Conservation (phyloP, 495 filamentous ascomycete genomes). For the Hypoxylon fuscum region DNA sequence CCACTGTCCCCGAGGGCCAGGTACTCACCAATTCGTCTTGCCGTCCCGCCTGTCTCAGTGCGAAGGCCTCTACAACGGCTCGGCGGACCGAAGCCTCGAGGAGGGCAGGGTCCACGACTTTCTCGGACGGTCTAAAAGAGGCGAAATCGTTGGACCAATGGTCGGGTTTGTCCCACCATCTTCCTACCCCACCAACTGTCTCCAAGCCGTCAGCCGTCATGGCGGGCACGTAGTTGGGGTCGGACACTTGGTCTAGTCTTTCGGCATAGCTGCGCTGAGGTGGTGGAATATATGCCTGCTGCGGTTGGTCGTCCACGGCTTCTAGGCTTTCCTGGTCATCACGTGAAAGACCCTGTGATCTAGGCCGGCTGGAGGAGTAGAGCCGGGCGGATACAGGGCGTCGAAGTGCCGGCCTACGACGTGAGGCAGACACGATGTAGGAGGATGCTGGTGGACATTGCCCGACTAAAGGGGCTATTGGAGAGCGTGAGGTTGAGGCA, state of each 20-base stretch:
- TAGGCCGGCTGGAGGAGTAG: constrained; percentile 34
- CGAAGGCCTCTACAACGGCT: constrained; percentile 69
- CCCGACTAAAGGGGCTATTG: constrained; percentile 8
- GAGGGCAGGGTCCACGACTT: constrained; percentile 49
- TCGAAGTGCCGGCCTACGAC: constrained; percentile 13
- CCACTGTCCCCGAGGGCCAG: constrained; percentile 27
- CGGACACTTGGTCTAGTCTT: constrained; percentile 40
- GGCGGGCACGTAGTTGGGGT: constrained; percentile 65
- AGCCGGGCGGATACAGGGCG: constrained; percentile 14
- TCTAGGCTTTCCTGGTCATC: background rate
- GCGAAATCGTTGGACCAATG: constrained; percentile 55
- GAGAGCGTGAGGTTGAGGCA: constrained; percentile 16
- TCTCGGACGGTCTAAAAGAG: constrained; percentile 51
- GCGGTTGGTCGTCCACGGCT: background rate
- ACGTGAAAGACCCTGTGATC: background rate
- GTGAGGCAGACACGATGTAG: constrained; percentile 9
- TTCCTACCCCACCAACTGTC: constrained; percentile 61
- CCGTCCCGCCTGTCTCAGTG: constrained; percentile 53
- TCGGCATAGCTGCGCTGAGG: constrained; percentile 32
- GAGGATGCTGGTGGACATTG: constrained; percentile 13
- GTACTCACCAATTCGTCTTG: constrained; percentile 36
- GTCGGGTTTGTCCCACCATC: constrained; percentile 58
- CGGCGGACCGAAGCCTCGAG: constrained; percentile 61
- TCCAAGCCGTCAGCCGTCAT: constrained; percentile 65
- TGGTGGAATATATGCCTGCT: constrained; percentile 24